phyloP scores from a whole-genome alignment of 2,329 filamentous ascomycete genomes.

The Thielaviopsis populi region DNA sequence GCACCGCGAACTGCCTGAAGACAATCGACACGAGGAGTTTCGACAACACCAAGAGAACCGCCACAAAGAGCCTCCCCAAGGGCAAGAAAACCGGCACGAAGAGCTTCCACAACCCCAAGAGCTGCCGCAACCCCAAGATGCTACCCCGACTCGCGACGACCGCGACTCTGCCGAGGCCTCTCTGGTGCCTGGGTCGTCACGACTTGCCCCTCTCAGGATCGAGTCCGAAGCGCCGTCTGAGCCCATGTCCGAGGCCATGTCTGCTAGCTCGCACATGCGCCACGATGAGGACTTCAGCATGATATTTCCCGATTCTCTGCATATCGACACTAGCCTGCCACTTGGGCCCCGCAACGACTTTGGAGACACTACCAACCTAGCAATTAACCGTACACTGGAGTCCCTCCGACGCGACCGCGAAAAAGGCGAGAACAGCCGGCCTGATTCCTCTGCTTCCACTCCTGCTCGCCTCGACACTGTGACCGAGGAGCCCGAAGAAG shows the following conservation, averaged over 20 bases:
- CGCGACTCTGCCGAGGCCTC: not conserved
- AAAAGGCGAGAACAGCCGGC: not conserved
- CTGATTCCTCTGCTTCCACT: not conserved
- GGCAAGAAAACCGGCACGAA: too few relatives aligned
- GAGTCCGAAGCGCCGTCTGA: slow-evolving; percentile 5
- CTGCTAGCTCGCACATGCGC: slow-evolving; percentile 14
- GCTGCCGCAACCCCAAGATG: not conserved
- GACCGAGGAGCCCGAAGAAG: slow-evolving; percentile 7
- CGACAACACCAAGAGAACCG: not conserved
- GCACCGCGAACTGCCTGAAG: not conserved
- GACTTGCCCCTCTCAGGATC: not conserved
- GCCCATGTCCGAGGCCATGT: slow-evolving; percentile 10
- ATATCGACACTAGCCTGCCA: slow-evolving; percentile 30
- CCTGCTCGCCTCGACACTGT: not conserved
- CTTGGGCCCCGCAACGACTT: slow-evolving; percentile 30
- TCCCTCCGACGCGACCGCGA: slow-evolving; percentile 21
- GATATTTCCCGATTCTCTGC: slow-evolving; percentile 42
- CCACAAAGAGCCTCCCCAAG: too few relatives aligned
- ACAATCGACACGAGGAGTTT: too few relatives aligned
- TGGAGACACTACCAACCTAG: slow-evolving; percentile 41
- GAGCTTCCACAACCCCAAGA: too few relatives aligned
- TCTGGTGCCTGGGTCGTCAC: not conserved
- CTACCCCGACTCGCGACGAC: not conserved
- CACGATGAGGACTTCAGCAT: slow-evolving; percentile 40
- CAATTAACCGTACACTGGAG: slow-evolving; percentile 41